These are phyloP conservation scores for Cicer yamashitae DNA, from an alignment of 306 rosid species.

Conservation along the genomic window DNA sequence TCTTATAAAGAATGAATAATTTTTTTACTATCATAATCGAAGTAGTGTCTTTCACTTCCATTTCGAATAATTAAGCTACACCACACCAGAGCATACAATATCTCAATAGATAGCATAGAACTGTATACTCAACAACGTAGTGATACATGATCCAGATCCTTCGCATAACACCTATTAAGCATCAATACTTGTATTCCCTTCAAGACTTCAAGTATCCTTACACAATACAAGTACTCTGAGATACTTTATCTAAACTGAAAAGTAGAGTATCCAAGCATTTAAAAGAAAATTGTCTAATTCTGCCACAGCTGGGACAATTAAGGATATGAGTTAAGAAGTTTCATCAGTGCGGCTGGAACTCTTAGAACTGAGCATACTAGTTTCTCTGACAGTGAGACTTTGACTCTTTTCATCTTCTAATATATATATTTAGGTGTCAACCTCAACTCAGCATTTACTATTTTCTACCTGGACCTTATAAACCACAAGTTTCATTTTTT, in stretches of 20 bases:
- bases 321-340: neutral
- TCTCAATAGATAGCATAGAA: conserved; percentile 21
- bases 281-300: neutral
- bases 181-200: neutral
- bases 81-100: conserved; percentile 19
- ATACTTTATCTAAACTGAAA: neutral
- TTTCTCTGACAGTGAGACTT: neutral
- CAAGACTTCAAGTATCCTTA: neutral
- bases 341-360: neutral
- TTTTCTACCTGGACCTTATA: neutral
- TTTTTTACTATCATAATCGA: neutral
- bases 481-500: neutral
- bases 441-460: neutral
- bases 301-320: neutral
- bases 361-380: neutral
- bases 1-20: conserved; percentile 8
- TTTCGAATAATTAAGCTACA: conserved; percentile 11
- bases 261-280: neutral
- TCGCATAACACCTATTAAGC: neutral
- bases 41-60: neutral
- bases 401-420: neutral
- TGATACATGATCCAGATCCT: conserved; percentile 12
- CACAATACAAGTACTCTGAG: neutral
- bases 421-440: neutral
- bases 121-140: conserved; percentile 4